Evolutionary conservation across 306 rosid species (phyloP).

Genomic region (Cucumis sativus): Cucumber_9930_V3 NC_026656.2:17262501-17263000

Average conservation of each 20-base stretch:
- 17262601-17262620: not conserved
- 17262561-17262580: slow-evolving; percentile 55
- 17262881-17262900: not conserved
- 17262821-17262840: slow-evolving; percentile 66
- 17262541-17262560: slow-evolving; percentile 56
- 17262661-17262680: slow-evolving; percentile 2
- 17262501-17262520: slow-evolving; percentile 97
- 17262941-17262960: slow-evolving; percentile 63
- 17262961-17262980: slow-evolving; percentile 80
- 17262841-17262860: slow-evolving; percentile 57
- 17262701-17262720: slow-evolving; percentile 61
- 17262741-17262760: slow-evolving; percentile 94
- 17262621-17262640: not conserved
- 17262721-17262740: slow-evolving; percentile 79
- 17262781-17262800: slow-evolving; percentile 67
- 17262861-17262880: not conserved
- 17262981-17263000: slow-evolving; percentile 87
- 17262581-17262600: slow-evolving; percentile 41
- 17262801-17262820: slow-evolving; percentile 78
- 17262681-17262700: slow-evolving; percentile 40
- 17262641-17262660: not conserved
- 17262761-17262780: slow-evolving; percentile 65
- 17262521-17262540: slow-evolving; percentile 98
- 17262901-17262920: not conserved
- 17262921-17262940: not conserved